Evolutionary conservation across 176 grass and related monocot species (phyloP), one percentile per base, ranked within the genome.

Genomic region (Cenchrus purpureus): DNA sequence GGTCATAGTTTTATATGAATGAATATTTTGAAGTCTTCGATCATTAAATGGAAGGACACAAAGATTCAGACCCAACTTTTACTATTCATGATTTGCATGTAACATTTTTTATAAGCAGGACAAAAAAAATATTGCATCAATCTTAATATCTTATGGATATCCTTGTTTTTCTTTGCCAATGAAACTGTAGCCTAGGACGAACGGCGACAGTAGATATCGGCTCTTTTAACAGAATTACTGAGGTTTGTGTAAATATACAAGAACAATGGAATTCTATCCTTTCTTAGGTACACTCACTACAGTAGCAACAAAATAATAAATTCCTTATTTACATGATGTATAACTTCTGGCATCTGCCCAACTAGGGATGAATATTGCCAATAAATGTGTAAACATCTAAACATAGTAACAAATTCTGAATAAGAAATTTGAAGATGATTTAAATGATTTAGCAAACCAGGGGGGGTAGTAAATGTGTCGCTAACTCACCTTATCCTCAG

Each of bases 401-500:
- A 25, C 25, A 25, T 25, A 25, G 25, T 25, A 25, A 25, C 25
- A 25, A 25, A 25, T 25, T 25, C 25, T 25, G 25, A 25, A 25
- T 25, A 25, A 25, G 25, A 25, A 25, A 25, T 25, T 25, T 25
- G 25, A 9, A 59, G 8, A 28, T 71, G 37, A 15, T 88, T 17
- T 11, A 65, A 77, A 15, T 34, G 8, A 60, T 40, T 25, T 32
- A 52, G 20, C 28, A 4, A 73, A 79, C 25, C 25, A 25, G 25
- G 25, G 25, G 25, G 25, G 25, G 25, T 25, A 25, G 25, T 25
- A 25, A 25, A 25, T 25, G 25, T 25, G 25, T 7, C 25, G 68
- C 6, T 6, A 45, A 69, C 76, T 89, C 65, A 86, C 88, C 83
- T 65, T 60, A 13, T 46, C 48, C 12, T 25, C 78, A 80, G 82